Evolutionary conservation across 2,329 filamentous ascomycete species (phyloP), one percentile per base, ranked within the genome.

Genomic region (Escovopsis weberi): DNA sequence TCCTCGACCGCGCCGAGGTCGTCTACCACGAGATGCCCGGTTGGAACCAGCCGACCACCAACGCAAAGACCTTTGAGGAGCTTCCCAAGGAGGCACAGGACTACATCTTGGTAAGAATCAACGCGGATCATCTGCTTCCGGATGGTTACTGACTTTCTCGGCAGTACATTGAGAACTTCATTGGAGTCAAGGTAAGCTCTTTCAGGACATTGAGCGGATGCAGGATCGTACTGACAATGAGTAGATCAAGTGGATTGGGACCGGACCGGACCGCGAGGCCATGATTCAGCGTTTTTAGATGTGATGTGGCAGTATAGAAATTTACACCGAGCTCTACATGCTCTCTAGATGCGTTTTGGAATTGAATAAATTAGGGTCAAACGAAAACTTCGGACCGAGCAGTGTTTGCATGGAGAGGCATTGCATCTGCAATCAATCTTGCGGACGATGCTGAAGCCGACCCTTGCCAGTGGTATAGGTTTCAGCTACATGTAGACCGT

Each of bases 1-100:
- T 70, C 32, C 65, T 85, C 12, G 70, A 72, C 26, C 64, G 67
- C 41, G 69, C 75, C 43, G 72, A 81, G 53, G 75, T 82, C 15
- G 68, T 75, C 33, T 86, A 85, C 62, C 68, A 77, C 53, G 80
- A 78, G 41, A 59, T 87, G 44, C 69, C 73, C 18, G 82, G 82
- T 38, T 87, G 82, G 82, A 69, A 81, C 54, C 23, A 23, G 23
- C 23, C 23, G 23, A 68, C 66, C 54, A 65, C 71, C 32, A 86
- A 76, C 0, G 76, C 74, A 7, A 68, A 71, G 37, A 64, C 67
- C 41, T 75, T 69, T 57, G 69, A 62, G 46, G 75, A 80, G 30
- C 64, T 86, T 36, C 81, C 82, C 6, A 62, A 65, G 53, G 67
- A 79, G 53, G 80, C 80, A 18, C 68, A 72, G 45, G 71, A 72